Percentiles rank a stretch among this genome's conserved stretches.
Conservation (phyloP, 1,139 yeast species). For the Protomyces lactucae-debilis region DNA sequence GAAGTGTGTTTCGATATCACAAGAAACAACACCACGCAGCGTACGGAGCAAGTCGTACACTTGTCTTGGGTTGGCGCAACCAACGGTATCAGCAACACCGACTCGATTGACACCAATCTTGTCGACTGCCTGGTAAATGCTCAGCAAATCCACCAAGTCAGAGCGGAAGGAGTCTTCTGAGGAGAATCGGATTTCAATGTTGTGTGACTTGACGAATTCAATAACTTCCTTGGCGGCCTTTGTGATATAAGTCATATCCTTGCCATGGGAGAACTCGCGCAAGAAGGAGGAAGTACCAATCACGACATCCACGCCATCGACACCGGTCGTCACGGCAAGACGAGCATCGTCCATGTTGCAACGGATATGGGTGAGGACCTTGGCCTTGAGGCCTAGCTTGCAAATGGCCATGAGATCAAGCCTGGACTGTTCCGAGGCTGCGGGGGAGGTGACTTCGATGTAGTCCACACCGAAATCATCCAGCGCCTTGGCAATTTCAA, state of each 20-base stretch:
- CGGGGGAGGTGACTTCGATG: slow-evolving; percentile 95
- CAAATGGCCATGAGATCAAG: slow-evolving; percentile 96
- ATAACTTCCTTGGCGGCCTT: slow-evolving; percentile 94
- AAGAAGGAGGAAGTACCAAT: slow-evolving; percentile 96
- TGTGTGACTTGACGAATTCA: slow-evolving; percentile 94
- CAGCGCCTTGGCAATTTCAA: slow-evolving; percentile 93
- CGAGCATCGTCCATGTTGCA: slow-evolving; percentile 99
- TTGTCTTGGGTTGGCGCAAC: slow-evolving; percentile 98
- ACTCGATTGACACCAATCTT: slow-evolving; percentile 98
- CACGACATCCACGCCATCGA: slow-evolving; percentile 97
- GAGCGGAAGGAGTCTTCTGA: slow-evolving; percentile 91
- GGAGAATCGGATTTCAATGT: slow-evolving; percentile 93
- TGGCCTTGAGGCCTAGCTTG: slow-evolving; percentile 91
- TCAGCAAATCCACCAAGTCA: slow-evolving; percentile 88
- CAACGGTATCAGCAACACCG: slow-evolving; percentile 98
- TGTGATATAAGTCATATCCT: slow-evolving; percentile 98
- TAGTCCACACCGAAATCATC: slow-evolving; percentile 98
- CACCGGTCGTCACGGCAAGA: slow-evolving; percentile 96
- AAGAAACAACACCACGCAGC: slow-evolving; percentile 83
- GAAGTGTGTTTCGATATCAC: slow-evolving; percentile 98
- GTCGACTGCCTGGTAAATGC: slow-evolving; percentile 94
- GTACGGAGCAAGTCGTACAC: slow-evolving; percentile 95
- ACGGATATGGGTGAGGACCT: slow-evolving; percentile 55
- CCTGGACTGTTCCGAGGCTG: slow-evolving; percentile 91
- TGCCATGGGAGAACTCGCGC: slow-evolving; percentile 93